These are phyloP conservation scores for Carex parvula DNA, from an alignment of 176 grass and related monocot genomes.

Conservation along the genomic window DNA sequence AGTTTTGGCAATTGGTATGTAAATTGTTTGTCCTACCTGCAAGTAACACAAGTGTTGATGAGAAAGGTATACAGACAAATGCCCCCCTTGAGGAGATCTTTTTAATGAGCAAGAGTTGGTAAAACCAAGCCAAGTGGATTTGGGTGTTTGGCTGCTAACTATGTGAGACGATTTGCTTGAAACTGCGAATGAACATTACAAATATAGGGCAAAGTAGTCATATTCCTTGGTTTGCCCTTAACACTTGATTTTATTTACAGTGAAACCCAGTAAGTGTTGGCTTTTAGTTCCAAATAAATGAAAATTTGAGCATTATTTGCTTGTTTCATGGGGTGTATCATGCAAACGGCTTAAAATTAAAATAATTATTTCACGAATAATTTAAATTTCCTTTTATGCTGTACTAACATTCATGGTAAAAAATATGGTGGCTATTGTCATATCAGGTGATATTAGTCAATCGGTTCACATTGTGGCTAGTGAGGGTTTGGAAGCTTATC, in stretches of 20 bases:
- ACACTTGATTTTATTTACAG: neutral
- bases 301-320: neutral
- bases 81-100: neutral
- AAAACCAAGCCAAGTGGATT: neutral
- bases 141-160: neutral
- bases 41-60: neutral
- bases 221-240: neutral
- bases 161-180: neutral
- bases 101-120: neutral
- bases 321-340: neutral
- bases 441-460: constrained; percentile 73
- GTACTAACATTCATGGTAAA: neutral
- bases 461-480: constrained; percentile 87
- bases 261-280: neutral
- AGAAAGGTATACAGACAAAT: constrained; percentile 1
- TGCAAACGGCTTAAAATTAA: neutral
- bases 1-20: neutral
- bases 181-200: neutral
- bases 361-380: neutral
- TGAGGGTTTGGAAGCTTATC: constrained; percentile 79
- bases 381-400: neutral
- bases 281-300: neutral
- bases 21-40: neutral
- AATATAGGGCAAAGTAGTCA: neutral
- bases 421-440: constrained; percentile 9